Percentiles rank a stretch among this genome's conserved stretches.
Conservation (phyloP, 108 stramenopile genomes). For the Mayamaea pseudoterrestris region DNA sequence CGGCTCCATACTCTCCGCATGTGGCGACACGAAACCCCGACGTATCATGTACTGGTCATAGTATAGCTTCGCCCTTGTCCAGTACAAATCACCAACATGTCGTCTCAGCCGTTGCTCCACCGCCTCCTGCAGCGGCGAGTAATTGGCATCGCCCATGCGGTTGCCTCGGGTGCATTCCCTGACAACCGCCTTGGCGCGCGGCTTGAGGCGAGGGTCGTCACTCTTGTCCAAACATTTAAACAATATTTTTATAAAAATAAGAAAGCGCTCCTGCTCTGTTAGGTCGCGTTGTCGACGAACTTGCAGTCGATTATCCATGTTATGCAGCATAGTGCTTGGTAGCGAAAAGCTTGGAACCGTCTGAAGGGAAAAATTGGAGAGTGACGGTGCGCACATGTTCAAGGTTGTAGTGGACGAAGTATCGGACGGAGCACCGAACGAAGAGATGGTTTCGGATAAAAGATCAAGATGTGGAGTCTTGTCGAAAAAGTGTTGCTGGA, state of each 20-base stretch:
- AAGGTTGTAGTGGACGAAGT: no score
- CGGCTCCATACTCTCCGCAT: no score
- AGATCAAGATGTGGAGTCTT: no score
- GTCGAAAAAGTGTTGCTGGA: no score
- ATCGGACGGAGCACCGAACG: no score
- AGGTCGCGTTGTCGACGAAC: neutral
- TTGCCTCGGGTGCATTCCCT: neutral
- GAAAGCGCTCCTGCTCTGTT: neutral
- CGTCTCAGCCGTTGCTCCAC: neutral
- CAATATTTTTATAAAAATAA: neutral
- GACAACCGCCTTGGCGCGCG: neutral
- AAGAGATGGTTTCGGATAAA: no score
- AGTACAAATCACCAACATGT: neutral
- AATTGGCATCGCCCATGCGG: neutral
- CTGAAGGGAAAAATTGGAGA: no score
- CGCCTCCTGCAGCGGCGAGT: neutral
- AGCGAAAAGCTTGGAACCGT: no score
- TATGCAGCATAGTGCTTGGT: no score
- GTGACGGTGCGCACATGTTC: no score
- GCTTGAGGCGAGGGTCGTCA: neutral
- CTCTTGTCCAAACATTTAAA: neutral
- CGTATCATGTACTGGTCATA: neutral
- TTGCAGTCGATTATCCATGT: no score
- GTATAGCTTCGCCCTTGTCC: neutral
- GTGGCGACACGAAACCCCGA: no score